phyloP scores from a whole-genome alignment of 2,329 filamentous ascomycete genomes.

The Ramularia endophylla region DNA sequence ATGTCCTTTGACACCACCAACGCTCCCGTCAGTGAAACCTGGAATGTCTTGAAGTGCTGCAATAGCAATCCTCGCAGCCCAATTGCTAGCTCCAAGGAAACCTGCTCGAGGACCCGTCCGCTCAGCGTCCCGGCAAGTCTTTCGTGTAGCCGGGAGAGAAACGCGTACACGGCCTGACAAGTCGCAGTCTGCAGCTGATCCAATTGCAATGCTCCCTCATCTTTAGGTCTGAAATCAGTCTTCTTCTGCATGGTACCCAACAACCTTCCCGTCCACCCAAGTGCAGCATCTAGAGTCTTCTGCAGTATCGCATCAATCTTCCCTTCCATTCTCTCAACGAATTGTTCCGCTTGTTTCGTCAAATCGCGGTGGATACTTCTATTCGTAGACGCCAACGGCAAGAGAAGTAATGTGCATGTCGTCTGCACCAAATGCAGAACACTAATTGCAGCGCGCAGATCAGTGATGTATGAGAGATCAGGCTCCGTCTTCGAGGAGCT shows the following conservation, averaged over 20 bases:
- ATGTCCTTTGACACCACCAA: conserved; percentile 96
- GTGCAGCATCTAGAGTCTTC: conserved; percentile 63
- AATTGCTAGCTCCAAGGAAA: conserved; percentile 77
- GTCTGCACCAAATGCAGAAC: conserved; percentile 91
- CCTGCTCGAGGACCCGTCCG: conserved; percentile 74
- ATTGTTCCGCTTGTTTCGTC: conserved; percentile 71
- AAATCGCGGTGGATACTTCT: conserved; percentile 85
- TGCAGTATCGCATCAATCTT: conserved; percentile 70
- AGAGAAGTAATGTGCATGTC: conserved; percentile 82
- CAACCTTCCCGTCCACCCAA: conserved; percentile 69
- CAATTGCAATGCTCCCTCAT: conserved; percentile 68
- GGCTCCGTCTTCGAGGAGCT: conserved; percentile 69
- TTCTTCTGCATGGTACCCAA: conserved; percentile 70
- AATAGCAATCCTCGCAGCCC: conserved; percentile 73
- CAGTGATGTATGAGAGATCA: conserved; percentile 75
- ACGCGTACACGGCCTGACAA: conserved; percentile 73
- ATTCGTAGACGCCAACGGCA: conserved; percentile 82
- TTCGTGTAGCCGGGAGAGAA: conserved; percentile 61
- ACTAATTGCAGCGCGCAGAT: conserved; percentile 73
- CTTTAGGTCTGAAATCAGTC: conserved; percentile 81
- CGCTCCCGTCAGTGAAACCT: conserved; percentile 85
- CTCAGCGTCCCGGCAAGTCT: conserved; percentile 65
- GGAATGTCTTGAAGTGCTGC: conserved; percentile 91
- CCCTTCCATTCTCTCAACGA: conserved; percentile 73
- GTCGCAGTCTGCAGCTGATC: conserved; percentile 71